Evolutionary conservation across 2,329 filamentous ascomycete genomes (phyloP), one percentile per base, ranked within the genome.

Genomic region (Plectosphaerella plurivora): DNA sequence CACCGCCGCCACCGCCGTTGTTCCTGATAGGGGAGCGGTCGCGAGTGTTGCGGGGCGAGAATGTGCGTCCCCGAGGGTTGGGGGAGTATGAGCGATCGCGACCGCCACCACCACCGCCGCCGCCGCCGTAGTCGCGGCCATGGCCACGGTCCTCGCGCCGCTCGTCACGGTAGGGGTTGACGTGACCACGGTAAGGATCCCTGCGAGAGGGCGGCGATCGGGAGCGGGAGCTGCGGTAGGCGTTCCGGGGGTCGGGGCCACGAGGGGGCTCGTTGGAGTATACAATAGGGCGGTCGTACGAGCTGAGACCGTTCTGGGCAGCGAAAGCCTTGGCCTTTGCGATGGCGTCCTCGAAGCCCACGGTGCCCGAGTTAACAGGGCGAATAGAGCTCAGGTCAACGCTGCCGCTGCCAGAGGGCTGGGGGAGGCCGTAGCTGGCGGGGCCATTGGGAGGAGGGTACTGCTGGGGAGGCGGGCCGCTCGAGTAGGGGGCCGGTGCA

Each of bases 161-260:
- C 68, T 96, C 90, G 66, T 96, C 91, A 66, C 90, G 81, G 69
- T 94, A 95, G 20, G 89, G 88, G 64, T 90, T 93, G 71, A 87
- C 85, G 64, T 84, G 86, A 67, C 91, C 88, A 69, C 87, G 82
- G 69, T 83, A 89, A 53, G 81, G 78, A 62, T 89, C 87, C 63
- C 88, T 86, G 51, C 82, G 79, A 50, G 75, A 69, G 44, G 80
- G 79, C 55, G 87, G 86, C 14, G 91, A 94, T 56, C 90, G 84
- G 37, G 89, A 92, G 56, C 88, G 81, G 25, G 86, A 87, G 50
- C 78, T 78, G 63, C 76, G 74, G 66, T 88, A 91, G 18, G 74
- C 73, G 63, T 85, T 62, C 53, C 71, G 61, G 4, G 65, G 52
- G 18, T 73, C 71, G 20, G 66, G 58, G 39, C 67, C 65, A 39